Evolutionary conservation across 768 basidiomycete genomes (phyloP).

Genomic region (Boletus rufocinnamomeus): DNA sequence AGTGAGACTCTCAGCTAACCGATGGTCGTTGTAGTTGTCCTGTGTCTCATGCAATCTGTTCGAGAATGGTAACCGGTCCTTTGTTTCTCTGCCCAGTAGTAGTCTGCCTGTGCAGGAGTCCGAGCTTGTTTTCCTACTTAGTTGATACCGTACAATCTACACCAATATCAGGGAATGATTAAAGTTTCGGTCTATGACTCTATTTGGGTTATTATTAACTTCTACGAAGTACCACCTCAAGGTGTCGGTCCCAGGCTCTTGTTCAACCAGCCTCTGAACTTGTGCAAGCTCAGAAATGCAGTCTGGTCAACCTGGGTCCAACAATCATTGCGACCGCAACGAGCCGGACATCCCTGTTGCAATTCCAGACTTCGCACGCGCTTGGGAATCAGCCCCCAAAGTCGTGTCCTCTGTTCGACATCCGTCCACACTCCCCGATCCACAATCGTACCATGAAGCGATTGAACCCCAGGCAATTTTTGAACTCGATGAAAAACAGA

Average conservation of each 20-base stretch:
- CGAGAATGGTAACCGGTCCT: too few relatives aligned
- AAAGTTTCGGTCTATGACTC: not conserved
- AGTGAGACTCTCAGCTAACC: too few relatives aligned
- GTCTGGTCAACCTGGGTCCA: not conserved
- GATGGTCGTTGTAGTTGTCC: not conserved
- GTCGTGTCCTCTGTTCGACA: conserved; percentile 30
- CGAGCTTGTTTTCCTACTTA: not conserved
- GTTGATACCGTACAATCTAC: not conserved
- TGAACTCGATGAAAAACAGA: conserved; percentile 24
- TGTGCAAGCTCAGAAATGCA: conserved; percentile 10
- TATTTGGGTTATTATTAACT: not conserved
- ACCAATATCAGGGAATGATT: not conserved
- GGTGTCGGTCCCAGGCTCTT: not conserved
- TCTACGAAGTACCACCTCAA: not conserved
- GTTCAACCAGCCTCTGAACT: not conserved
- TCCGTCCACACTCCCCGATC: conserved; percentile 22
- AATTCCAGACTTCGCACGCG: conserved; percentile 21
- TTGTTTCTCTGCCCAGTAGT: too few relatives aligned
- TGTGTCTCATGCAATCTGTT: not conserved
- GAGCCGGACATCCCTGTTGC: not conserved
- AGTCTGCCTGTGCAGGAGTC: not conserved
- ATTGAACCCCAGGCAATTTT: conserved; percentile 30
- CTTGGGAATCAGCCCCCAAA: conserved; percentile 20
- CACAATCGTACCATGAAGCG: conserved; percentile 19
- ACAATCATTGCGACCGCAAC: not conserved